Conservation (phyloP, 345 rosid species). For the Lumnitzera littorea region DNA sequence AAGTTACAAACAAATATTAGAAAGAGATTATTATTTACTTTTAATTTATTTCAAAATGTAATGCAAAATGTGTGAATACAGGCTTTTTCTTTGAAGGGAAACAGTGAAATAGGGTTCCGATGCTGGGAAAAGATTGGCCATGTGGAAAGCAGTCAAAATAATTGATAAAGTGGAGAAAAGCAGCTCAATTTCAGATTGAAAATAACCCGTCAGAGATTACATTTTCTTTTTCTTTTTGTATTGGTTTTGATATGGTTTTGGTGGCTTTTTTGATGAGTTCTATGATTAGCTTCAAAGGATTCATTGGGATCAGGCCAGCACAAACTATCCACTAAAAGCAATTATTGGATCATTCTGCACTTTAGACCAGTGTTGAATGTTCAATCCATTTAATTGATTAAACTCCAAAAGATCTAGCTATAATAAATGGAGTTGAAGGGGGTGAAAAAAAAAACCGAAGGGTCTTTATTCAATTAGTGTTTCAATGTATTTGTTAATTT, state of each 20-base stretch:
- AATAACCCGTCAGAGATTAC: constrained; percentile 18
- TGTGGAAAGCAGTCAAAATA: constrained; percentile 16
- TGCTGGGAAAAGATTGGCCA: constrained; percentile 9
- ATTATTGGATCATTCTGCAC: constrained; percentile 35
- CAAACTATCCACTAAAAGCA: constrained; percentile 26
- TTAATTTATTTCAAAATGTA: background rate
- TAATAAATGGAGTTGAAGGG: background rate
- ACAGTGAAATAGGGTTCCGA: constrained; percentile 4
- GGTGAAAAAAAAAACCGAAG: background rate
- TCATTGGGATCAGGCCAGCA: constrained; percentile 45
- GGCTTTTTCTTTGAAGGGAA: constrained; percentile 12
- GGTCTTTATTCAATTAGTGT: no score
- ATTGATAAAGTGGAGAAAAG: constrained; percentile 25
- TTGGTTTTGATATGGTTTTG: constrained; percentile 6
- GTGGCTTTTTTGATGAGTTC: constrained; percentile 42
- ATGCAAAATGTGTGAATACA: background rate
- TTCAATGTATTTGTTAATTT: no score
- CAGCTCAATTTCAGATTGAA: constrained; percentile 18
- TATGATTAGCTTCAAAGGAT: constrained; percentile 37
- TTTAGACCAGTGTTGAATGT: constrained; percentile 24
- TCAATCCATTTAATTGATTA: background rate
- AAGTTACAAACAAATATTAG: no score
- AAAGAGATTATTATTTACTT: background rate
- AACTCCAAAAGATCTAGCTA: no score
- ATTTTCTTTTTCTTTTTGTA: background rate